phyloP scores from a whole-genome alignment of 2,329 filamentous ascomycete species.

The Aspergillus arachidicola region DNA sequence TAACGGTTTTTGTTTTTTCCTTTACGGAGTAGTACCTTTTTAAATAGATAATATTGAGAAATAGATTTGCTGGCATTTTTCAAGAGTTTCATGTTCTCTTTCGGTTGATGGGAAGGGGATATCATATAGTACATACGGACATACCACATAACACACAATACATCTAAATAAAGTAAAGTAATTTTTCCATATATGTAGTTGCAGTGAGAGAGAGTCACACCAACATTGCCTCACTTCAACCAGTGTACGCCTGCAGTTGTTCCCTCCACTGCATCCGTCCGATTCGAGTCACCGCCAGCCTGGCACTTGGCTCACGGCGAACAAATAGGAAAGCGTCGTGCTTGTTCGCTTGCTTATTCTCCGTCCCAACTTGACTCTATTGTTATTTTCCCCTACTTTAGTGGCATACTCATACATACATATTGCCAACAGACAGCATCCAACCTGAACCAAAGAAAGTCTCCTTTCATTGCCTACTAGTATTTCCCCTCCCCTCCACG shows the following conservation, averaged over 20 bases:
- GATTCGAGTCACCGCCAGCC: constrained; percentile 32
- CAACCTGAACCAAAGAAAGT: constrained; percentile 2
- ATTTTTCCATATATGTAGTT: not conserved
- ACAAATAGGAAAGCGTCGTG: constrained; percentile 1
- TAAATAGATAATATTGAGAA: too few relatives aligned
- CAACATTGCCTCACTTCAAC: constrained; percentile 3
- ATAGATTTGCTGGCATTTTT: too few relatives aligned
- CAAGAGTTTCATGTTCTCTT: too few relatives aligned
- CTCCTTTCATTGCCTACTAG: not conserved
- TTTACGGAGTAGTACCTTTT: too few relatives aligned
- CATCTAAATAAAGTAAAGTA: not conserved
- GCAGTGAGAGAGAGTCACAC: not conserved
- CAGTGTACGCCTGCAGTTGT: constrained; percentile 1
- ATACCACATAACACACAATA: not conserved
- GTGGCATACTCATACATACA: not conserved
- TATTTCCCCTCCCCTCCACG: not conserved
- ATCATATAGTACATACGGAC: not conserved
- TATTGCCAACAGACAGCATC: not conserved
- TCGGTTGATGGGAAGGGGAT: not conserved
- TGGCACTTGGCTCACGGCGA: constrained; percentile 7
- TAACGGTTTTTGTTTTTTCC: not conserved
- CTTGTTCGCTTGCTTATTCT: constrained; percentile 8
- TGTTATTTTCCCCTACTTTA: constrained; percentile 6
- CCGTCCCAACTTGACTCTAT: constrained; percentile 3
- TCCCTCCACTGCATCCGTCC: constrained; percentile 30